Base-by-base conservation (phyloP, 2,329 filamentous ascomycete genomes). In the Emergomyces pasteurianus region DNA sequence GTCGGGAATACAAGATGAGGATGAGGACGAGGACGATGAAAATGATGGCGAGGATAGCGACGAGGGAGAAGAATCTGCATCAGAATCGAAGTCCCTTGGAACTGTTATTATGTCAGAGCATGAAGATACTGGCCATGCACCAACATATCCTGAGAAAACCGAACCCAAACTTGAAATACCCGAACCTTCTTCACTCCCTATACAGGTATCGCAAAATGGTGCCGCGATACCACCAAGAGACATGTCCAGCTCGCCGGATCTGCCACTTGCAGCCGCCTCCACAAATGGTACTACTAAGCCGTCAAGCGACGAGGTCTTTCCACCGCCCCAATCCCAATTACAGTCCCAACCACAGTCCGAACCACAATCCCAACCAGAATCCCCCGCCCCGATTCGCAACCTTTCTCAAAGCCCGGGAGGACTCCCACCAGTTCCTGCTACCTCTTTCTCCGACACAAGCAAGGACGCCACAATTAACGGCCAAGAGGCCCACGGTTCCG, bases 31-130 rank as follows among this genome's bases (percentile, higher is more conserved):
- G 1, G 75, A 77, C 3, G 75, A 78, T 0, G 76, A 74, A 31
- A 77, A 81, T 3, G 80, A 82, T 26, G 75, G 73, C 23, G 77
- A 78, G 2, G 79, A 77, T 6, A 77, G 75, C 3, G 79, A 79
- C 34, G 80, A 81, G 52, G 80, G 77, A n/a, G 79, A 80, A 38
- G 79, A 78, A 64, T 78, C 77, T 36, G 77, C 74, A 55, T 67
- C 75, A 34, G 70, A 75, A 46, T 75, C 76, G n/a, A 77, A 77
- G 58, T 77, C 78, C 7, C 75, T 78, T 42, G 72, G 72, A 67
- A 71, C 58, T 63, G 28, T 65, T 65, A 60, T 60, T 59, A 66
- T 63, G 67, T 66, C 68, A 64, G 59, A 73, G 67, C 63, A 70
- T 65, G 61, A 74, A 65, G 61, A 74, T 65, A 66, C 66, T 46